Evolutionary conservation across 208 protist genomes (phyloP).

Genomic region (Wallacemonas collosoma): DNA sequence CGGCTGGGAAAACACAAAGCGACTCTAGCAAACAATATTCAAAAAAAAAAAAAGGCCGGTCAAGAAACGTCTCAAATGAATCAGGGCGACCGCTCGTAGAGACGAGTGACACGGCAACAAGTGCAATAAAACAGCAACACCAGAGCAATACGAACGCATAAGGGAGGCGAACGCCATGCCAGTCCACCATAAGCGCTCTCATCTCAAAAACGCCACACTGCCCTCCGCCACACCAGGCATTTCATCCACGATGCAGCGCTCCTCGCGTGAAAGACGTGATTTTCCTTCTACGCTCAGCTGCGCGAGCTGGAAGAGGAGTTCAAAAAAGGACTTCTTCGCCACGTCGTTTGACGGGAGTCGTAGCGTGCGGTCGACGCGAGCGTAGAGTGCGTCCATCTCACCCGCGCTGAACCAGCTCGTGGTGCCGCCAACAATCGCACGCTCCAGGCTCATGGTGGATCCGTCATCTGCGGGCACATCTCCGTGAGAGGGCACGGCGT

Average conservation of each 20-base stretch:
- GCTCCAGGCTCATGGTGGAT: conserved; percentile 10
- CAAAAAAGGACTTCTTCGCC: conserved; percentile 34
- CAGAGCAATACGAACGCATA: not conserved
- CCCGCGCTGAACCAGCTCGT: conserved; percentile 9
- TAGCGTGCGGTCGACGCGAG: not conserved
- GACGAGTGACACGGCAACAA: too few relatives aligned
- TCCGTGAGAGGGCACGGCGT: not conserved
- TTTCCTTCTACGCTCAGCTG: conserved; percentile 48
- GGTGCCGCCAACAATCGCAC: not conserved
- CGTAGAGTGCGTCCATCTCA: conserved; percentile 10
- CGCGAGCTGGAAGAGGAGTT: conserved; percentile 53
- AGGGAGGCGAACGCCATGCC: too few relatives aligned
- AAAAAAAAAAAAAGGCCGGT: too few relatives aligned
- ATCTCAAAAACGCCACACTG: not conserved
- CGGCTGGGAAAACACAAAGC: too few relatives aligned
- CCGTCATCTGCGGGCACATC: conserved; percentile 1
- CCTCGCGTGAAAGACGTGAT: conserved; percentile 6
- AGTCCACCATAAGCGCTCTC: not conserved
- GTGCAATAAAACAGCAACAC: conserved; percentile 2
- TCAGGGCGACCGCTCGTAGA: too few relatives aligned
- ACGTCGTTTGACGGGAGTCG: not conserved
- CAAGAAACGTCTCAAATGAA: too few relatives aligned
- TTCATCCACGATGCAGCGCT: conserved; percentile 42
- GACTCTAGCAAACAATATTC: too few relatives aligned
- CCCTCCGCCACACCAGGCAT: conserved; percentile 43